A percentile compares a stretch with the other conserved stretches of the same genome.
These are phyloP conservation scores for Iberis pinnata DNA, from an alignment of 345 rosid species.

Conservation along the genomic window DNA sequence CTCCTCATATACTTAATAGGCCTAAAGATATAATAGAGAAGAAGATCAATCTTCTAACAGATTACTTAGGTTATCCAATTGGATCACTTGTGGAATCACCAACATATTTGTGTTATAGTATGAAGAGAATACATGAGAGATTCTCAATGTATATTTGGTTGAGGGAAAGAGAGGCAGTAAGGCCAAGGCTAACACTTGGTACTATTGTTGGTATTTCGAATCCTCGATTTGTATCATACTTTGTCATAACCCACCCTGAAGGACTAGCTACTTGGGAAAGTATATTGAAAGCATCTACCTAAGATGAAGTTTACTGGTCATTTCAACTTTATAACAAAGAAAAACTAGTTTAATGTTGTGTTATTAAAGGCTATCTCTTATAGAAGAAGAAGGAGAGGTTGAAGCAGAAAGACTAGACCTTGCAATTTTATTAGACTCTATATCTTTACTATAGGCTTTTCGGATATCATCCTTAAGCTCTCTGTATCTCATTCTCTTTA, in stretches of 20 bases:
- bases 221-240: constrained; percentile 30
- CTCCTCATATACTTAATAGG: constrained; percentile 61
- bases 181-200: constrained; percentile 34
- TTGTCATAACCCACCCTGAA: constrained; percentile 46
- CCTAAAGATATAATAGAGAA: constrained; percentile 39
- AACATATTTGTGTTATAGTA: constrained; percentile 40
- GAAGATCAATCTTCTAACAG: constrained; percentile 50
- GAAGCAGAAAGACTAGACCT: constrained; percentile 56
- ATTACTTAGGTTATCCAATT: constrained; percentile 48
- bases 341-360: constrained; percentile 12
- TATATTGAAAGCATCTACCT: constrained; percentile 38
- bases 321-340: too few relatives aligned
- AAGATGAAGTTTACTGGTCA: too few relatives aligned
- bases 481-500: constrained; percentile 66
- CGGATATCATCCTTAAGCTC: constrained; percentile 88
- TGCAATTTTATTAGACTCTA: constrained; percentile 46
- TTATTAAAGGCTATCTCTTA: constrained; percentile 19
- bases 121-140: constrained; percentile 48
- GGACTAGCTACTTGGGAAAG: constrained; percentile 59
- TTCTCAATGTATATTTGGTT: constrained; percentile 66
- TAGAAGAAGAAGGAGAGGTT: constrained; percentile 51
- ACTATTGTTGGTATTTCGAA: constrained; percentile 47
- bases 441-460: constrained; percentile 83
- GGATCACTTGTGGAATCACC: constrained; percentile 47
- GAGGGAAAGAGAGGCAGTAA: constrained; percentile 37